A percentile compares a stretch with the other conserved stretches of the same genome.
These are phyloP conservation scores for Clavispora phyllophila DNA, from an alignment of 805 yeast species.

Conservation along the genomic window DNA sequence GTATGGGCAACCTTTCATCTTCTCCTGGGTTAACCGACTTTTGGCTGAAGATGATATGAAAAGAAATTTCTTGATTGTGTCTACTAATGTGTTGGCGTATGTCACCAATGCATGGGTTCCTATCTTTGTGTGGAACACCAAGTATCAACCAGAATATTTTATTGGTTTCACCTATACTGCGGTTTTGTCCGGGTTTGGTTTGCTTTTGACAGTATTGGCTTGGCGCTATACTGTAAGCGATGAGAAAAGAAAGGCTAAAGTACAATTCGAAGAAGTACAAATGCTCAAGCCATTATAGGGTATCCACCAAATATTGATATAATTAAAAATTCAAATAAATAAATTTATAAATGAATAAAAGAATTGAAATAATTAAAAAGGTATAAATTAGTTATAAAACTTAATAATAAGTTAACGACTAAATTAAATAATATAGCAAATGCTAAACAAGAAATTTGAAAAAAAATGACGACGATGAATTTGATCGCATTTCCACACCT, in stretches of 20 bases:
- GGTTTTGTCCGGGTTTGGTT: conserved; percentile 25
- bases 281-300: no score
- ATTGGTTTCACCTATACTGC: conserved; percentile 35
- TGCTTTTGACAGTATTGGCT: conserved; percentile 24
- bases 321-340: no score
- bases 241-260: conserved; percentile 3
- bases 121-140: conserved; percentile 36
- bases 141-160: conserved; percentile 26
- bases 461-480: no score
- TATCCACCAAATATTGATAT: no score
- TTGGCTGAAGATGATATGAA: conserved; percentile 37
- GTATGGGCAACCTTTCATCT: conserved; percentile 54
- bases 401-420: no score
- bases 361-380: no score
- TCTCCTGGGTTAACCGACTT: conserved; percentile 50
- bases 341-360: no score
- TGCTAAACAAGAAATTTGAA: no score
- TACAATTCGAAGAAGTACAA: background rate
- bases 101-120: conserved; percentile 37
- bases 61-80: conserved; percentile 29
- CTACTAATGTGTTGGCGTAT: conserved; percentile 36
- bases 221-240: conserved; percentile 24
- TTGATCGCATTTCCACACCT: no score
- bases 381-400: no score
- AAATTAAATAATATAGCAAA: no score